A percentile compares a stretch with the other conserved stretches of the same genome.
These are phyloP conservation scores for Trichoderma atroviride DNA, from an alignment of 2,329 filamentous ascomycete species.

Conservation along the genomic window DNA sequence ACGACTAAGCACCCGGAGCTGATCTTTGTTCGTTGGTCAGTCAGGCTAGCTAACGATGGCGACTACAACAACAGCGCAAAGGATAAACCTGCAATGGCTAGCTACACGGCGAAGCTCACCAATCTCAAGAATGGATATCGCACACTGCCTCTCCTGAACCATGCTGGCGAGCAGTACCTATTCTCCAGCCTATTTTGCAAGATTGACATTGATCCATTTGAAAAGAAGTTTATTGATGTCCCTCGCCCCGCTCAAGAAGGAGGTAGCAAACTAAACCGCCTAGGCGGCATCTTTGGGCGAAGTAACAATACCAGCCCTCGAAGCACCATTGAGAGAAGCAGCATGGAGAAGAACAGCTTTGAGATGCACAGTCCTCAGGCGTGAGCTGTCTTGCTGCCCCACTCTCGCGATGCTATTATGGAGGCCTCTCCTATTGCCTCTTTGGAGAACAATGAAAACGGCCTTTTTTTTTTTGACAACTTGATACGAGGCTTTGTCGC, in stretches of 20 bases:
- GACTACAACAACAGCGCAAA: conserved; percentile 60
- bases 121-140: conserved; percentile 91
- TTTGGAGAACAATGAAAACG: background rate
- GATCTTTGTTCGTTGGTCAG: conserved; percentile 90
- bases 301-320: conserved; percentile 54
- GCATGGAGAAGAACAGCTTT: conserved; percentile 52
- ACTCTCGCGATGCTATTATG: background rate
- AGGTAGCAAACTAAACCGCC: conserved; percentile 57
- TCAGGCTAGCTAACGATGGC: conserved; percentile 77
- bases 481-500: background rate
- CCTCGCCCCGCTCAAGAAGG: conserved; percentile 44
- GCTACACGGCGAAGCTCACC: conserved; percentile 88
- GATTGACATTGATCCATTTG: conserved; percentile 67
- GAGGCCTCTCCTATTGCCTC: background rate
- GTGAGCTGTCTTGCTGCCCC: conserved; percentile 26
- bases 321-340: conserved; percentile 56
- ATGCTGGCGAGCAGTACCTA: conserved; percentile 86
- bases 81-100: conserved; percentile 71
- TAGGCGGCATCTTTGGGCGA: conserved; percentile 61
- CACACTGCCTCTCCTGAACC: conserved; percentile 85
- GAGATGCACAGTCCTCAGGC: conserved; percentile 41
- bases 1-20: conserved; percentile 94
- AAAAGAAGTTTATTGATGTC: conserved; percentile 59
- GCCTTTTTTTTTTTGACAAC: background rate
- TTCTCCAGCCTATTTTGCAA: conserved; percentile 94